Evolutionary conservation across 257 asterid genomes (phyloP).

Genomic region (Voacanga thouarsii): DNA sequence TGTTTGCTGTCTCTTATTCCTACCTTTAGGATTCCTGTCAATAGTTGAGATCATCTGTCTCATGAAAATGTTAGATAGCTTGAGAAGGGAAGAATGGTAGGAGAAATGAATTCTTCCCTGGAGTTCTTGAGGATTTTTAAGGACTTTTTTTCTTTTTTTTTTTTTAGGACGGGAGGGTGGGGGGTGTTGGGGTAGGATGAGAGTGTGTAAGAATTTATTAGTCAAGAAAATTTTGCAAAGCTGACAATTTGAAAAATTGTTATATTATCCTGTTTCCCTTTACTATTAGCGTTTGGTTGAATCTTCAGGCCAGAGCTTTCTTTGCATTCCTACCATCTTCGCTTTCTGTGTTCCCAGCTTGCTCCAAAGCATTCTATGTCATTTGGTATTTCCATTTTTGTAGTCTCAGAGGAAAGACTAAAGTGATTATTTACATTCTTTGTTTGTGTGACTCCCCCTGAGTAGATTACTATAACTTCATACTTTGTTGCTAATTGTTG

Average conservation of each 20-base stretch:
- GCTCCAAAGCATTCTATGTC: constrained; percentile 4
- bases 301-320: not conserved
- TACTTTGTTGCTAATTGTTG: not conserved
- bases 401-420: not conserved
- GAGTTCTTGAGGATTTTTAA: not conserved
- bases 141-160: no score
- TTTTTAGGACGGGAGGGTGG: no score
- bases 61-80: not conserved
- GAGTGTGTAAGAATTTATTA: not conserved
- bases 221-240: not conserved
- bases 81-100: not conserved
- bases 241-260: not conserved
- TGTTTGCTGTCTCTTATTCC: not conserved
- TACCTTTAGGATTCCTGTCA: no score
- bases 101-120: not conserved
- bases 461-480: not conserved
- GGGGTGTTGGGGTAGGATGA: no score
- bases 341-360: not conserved
- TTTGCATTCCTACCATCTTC: not conserved
- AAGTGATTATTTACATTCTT: not conserved
- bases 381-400: not conserved
- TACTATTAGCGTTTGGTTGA: not conserved
- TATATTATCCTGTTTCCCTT: no score
- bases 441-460: not conserved
- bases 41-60: not conserved